These are phyloP conservation scores for Ottelia alismoides DNA, from an alignment of 106 monocot species.

Conservation along the genomic window DNA sequence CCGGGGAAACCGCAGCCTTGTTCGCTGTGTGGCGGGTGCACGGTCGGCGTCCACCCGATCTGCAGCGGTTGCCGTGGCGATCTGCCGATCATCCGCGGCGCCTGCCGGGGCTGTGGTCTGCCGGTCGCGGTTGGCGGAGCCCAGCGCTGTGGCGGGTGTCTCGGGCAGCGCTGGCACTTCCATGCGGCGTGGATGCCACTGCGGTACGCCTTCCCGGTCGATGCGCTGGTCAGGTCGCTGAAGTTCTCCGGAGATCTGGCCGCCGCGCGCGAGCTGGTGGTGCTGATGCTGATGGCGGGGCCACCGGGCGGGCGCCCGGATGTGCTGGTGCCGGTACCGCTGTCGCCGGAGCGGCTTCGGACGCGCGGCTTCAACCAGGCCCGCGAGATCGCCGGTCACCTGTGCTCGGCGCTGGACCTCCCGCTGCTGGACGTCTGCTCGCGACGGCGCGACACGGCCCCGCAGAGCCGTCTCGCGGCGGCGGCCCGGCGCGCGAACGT, in stretches of 20 bases:
- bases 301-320: too few species aligned
- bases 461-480: too few species aligned
- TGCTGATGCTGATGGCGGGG: not conserved
- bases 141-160: not conserved
- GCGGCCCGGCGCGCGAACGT: too few species aligned
- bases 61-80: too few species aligned
- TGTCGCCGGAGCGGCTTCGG: not conserved
- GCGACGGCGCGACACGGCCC: too few species aligned
- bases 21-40: too few species aligned
- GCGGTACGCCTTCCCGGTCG: not conserved
- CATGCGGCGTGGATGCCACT: not conserved
- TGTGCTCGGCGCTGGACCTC: too few species aligned
- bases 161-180: not conserved
- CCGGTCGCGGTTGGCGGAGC: not conserved
- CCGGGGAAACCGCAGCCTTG: too few species aligned
- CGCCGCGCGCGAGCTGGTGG: not conserved
- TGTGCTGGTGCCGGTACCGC: not conserved
- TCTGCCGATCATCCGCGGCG: too few species aligned
- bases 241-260: not conserved
- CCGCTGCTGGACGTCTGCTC: too few species aligned
- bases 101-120: too few species aligned
- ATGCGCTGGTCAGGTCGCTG: not conserved
- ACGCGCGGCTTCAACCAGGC: not conserved
- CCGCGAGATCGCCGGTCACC: not conserved
- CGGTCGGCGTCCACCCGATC: too few species aligned